phyloP scores from a whole-genome alignment of 257 asterid genomes.

The Fraxinus anomala region DNA sequence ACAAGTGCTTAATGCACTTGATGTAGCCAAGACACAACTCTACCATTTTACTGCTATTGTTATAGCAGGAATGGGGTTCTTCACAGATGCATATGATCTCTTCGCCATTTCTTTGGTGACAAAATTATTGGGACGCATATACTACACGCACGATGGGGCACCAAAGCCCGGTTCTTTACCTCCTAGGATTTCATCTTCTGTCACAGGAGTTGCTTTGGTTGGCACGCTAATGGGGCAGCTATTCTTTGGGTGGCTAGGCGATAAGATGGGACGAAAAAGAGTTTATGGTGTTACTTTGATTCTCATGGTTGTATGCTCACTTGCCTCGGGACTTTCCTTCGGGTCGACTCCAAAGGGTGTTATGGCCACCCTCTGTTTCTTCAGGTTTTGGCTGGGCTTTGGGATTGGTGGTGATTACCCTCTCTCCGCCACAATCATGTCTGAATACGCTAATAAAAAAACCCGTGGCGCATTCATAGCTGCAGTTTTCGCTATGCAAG shows the following conservation, averaged over 20 bases:
- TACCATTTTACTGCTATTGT: constrained; percentile 68
- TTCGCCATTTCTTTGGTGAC: constrained; percentile 52
- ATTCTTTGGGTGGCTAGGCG: constrained; percentile 80
- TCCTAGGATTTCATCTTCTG: constrained; percentile 45
- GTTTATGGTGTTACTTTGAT: constrained; percentile 66
- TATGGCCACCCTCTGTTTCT: constrained; percentile 66
- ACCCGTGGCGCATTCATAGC: constrained; percentile 72
- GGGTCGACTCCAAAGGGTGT: constrained; percentile 48
- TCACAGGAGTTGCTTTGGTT: constrained; percentile 64
- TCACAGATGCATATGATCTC: constrained; percentile 69
- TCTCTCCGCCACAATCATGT: constrained; percentile 74
- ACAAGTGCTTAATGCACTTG: constrained; percentile 65
- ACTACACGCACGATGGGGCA: constrained; percentile 38
- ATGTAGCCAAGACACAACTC: constrained; percentile 58
- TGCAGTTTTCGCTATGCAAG: constrained; percentile 77
- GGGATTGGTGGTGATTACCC: constrained; percentile 84
- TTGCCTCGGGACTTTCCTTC: constrained; percentile 63
- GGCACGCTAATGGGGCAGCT: constrained; percentile 67
- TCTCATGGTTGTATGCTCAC: constrained; percentile 55
- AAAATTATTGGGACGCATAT: constrained; percentile 52
- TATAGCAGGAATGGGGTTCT: constrained; percentile 71
- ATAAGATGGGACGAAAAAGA: constrained; percentile 63
- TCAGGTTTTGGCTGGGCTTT: constrained; percentile 70
- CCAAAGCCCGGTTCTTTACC: constrained; percentile 53
- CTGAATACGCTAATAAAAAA: constrained; percentile 64